Conservation (phyloP, 2,329 filamentous ascomycete species). For the Xylariaceae sp. region DNA sequence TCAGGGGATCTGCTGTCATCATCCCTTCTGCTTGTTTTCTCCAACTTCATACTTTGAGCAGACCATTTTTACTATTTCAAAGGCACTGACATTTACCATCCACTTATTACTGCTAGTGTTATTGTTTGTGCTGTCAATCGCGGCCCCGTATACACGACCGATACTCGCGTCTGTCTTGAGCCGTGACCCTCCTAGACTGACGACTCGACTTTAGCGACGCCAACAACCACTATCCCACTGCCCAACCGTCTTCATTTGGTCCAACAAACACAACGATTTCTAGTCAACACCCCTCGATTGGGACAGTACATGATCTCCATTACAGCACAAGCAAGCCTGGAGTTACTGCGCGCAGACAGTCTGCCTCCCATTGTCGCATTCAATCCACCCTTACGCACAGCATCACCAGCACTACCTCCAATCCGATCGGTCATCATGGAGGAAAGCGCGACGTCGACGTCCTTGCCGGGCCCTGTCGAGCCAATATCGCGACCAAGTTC, state of each 20-base stretch:
- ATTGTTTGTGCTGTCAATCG: slow-evolving; percentile 14
- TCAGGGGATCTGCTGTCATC: slow-evolving; percentile 1
- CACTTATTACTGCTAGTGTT: not conserved
- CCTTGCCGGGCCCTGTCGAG: slow-evolving; percentile 36
- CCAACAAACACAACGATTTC: no score
- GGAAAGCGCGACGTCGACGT: slow-evolving; percentile 32
- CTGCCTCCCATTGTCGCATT: slow-evolving; percentile 17
- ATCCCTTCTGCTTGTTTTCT: not conserved
- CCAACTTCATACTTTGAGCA: not conserved
- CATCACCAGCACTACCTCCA: slow-evolving; percentile 18
- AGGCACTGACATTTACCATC: no score
- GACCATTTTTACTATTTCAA: no score
- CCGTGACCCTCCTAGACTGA: no score
- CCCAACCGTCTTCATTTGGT: no score
- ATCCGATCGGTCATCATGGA: slow-evolving; percentile 36
- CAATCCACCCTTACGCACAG: slow-evolving; percentile 14
- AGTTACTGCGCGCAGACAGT: slow-evolving; percentile 16
- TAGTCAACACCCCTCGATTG: no score
- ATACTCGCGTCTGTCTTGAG: no score
- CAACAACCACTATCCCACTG: no score
- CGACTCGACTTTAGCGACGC: no score
- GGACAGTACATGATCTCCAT: no score
- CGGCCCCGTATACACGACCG: slow-evolving; percentile 15
- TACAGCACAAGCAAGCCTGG: slow-evolving; percentile 13
- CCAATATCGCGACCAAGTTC: slow-evolving; percentile 47